phyloP scores from a whole-genome alignment of 2,329 filamentous ascomycete genomes.

The Fusarium humuli region DNA sequence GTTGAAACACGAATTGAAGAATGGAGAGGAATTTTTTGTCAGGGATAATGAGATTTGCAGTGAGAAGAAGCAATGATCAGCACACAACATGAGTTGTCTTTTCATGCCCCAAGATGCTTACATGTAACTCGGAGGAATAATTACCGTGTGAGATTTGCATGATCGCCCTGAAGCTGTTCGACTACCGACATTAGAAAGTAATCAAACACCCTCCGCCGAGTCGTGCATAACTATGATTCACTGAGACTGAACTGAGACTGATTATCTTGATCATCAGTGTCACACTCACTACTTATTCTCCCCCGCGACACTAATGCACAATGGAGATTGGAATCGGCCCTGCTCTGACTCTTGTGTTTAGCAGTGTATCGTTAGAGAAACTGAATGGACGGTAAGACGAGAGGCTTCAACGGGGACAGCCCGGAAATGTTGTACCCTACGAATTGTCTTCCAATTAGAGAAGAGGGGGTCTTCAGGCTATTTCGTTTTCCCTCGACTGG shows the following conservation, averaged over 20 bases:
- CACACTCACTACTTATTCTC: constrained; percentile 11
- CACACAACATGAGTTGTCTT: constrained; percentile 8
- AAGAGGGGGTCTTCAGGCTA: background rate
- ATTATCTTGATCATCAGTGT: constrained; percentile 40
- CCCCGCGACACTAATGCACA: constrained; percentile 15
- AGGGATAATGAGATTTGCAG: background rate
- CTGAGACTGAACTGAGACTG: background rate
- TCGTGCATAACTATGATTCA: constrained; percentile 1
- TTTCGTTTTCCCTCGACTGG: background rate
- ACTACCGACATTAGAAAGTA: constrained; percentile 25
- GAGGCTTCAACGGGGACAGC: constrained; percentile 34
- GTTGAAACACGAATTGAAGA: background rate
- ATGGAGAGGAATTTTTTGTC: background rate
- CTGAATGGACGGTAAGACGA: constrained; percentile 34
- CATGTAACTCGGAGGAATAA: constrained; percentile 23
- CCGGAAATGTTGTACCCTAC: constrained; percentile 19
- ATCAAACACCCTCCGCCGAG: background rate
- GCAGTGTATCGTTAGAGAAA: constrained; percentile 17
- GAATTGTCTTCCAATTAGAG: constrained; percentile 1
- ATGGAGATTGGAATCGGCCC: constrained; percentile 33
- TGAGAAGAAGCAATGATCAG: constrained; percentile 20
- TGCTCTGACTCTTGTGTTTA: constrained; percentile 24
- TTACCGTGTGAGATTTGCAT: constrained; percentile 23
- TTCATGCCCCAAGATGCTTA: constrained; percentile 2
- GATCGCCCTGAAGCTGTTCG: constrained; percentile 19